Conservation (phyloP, 352 stramenopile species). For the Aphanomyces stellatus region DNA sequence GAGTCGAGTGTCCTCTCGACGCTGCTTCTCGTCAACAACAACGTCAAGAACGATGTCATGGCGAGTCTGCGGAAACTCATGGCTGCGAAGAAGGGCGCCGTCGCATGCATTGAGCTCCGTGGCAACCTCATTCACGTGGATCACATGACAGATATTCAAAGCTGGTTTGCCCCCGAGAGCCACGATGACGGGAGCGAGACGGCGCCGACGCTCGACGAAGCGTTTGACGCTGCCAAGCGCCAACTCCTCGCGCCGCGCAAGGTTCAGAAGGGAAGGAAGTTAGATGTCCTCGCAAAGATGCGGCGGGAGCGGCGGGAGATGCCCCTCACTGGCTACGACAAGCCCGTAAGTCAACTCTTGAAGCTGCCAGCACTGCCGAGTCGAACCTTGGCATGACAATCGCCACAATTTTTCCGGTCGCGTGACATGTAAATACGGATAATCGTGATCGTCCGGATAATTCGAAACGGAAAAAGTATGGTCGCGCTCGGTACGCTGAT, state of each 20-base stretch:
- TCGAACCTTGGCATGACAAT: no score
- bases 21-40: conserved; percentile 55
- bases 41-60: conserved; percentile 46
- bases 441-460: no score
- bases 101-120: conserved; percentile 45
- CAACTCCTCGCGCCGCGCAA: background rate
- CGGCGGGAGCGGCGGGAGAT: background rate
- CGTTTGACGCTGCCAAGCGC: background rate
- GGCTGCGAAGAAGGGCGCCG: conserved; percentile 28
- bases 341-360: background rate
- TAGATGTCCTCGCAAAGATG: background rate
- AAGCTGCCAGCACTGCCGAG: background rate
- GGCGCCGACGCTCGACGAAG: background rate
- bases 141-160: conserved; percentile 20
- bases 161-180: background rate
- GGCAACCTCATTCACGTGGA: conserved; percentile 51
- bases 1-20: conserved; percentile 33
- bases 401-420: no score
- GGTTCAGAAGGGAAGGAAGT: background rate
- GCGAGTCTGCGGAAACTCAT: conserved; percentile 25
- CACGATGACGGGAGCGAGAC: background rate
- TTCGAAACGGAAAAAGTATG: no score
- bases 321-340: background rate
- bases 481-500: no score
- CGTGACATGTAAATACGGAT: no score